Evolutionary conservation across 345 rosid genomes (phyloP).

Genomic region (Eucalyptus fibrosa): DNA sequence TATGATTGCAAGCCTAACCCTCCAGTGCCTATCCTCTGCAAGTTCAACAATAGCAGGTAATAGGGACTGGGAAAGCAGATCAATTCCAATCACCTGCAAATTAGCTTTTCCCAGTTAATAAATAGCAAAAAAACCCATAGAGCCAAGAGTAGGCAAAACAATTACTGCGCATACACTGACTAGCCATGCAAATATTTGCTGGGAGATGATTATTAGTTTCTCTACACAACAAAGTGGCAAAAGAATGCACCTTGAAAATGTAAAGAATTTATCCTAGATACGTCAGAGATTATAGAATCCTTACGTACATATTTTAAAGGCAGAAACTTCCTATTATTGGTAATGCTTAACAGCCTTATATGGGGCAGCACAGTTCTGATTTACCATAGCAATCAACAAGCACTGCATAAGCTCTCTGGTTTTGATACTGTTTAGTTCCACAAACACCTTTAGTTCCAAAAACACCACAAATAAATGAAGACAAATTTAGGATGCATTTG

Average conservation of each 20-base stretch:
- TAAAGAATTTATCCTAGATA: not conserved
- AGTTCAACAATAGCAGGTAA: slow-evolving; percentile 97
- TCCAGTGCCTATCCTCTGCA: slow-evolving; percentile 98
- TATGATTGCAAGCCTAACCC: slow-evolving; percentile 90
- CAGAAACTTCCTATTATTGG: not conserved
- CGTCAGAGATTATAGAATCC: not conserved
- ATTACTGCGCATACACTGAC: not conserved
- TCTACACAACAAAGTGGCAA: not conserved
- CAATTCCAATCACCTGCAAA: slow-evolving; percentile 88
- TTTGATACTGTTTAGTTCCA: not conserved
- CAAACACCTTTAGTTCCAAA: not conserved
- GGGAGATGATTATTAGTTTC: not conserved
- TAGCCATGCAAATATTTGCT: not conserved
- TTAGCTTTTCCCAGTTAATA: not conserved
- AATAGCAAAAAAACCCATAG: not conserved
- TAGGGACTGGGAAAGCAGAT: slow-evolving; percentile 82
- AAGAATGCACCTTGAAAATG: not conserved
- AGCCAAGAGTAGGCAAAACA: not conserved
- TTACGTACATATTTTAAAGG: not conserved
- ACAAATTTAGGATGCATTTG: not conserved
- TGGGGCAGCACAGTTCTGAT: not conserved
- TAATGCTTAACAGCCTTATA: not conserved
- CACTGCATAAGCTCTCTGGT: not conserved
- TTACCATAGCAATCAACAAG: not conserved
- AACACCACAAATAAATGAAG: not conserved